Conservation (phyloP, 208 protist species). For the Crithidia thermophila region DNA sequence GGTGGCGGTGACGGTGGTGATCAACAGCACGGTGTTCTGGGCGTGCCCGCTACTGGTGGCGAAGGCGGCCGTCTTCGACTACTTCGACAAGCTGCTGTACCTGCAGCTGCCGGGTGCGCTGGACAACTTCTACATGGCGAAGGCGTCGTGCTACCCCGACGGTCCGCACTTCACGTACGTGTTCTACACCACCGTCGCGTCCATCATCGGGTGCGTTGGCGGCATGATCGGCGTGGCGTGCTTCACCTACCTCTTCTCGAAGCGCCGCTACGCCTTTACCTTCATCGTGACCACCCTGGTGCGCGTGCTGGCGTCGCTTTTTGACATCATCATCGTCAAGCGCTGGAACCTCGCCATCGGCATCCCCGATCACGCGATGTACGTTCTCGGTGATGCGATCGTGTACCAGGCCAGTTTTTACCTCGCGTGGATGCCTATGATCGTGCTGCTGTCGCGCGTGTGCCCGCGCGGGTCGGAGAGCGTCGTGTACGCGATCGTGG, state of each 20-base stretch:
- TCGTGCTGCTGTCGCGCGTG: slow-evolving; percentile 80
- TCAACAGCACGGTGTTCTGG: slow-evolving; percentile 25
- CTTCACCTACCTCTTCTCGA: slow-evolving; percentile 64
- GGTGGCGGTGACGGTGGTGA: slow-evolving; percentile 14
- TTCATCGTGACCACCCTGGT: slow-evolving; percentile 67
- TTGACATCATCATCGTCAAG: slow-evolving; percentile 75
- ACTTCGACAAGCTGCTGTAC: slow-evolving; percentile 48
- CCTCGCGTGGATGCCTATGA: slow-evolving; percentile 73
- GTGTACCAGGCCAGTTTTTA: slow-evolving; percentile 56
- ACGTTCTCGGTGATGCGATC: slow-evolving; percentile 66
- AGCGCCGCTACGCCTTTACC: slow-evolving; percentile 53
- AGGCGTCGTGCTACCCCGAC: slow-evolving; percentile 30
- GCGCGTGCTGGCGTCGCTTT: slow-evolving; percentile 47
- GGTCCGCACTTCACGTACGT: slow-evolving; percentile 49
- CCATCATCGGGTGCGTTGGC: slow-evolving; percentile 44
- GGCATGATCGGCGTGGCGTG: slow-evolving; percentile 53
- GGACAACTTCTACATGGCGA: slow-evolving; percentile 45
- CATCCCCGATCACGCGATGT: slow-evolving; percentile 62
- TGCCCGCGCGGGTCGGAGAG: slow-evolving; percentile 78
- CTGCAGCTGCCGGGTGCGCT: slow-evolving; percentile 48
- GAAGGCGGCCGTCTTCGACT: slow-evolving; percentile 51
- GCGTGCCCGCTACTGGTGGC: slow-evolving; percentile 43
- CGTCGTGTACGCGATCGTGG: slow-evolving; percentile 80
- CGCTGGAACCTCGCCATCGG: slow-evolving; percentile 61
- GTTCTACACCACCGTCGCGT: slow-evolving; percentile 51